Base-by-base conservation (phyloP, 2,329 filamentous ascomycete species). In the Aureobasidium sp. region DNA sequence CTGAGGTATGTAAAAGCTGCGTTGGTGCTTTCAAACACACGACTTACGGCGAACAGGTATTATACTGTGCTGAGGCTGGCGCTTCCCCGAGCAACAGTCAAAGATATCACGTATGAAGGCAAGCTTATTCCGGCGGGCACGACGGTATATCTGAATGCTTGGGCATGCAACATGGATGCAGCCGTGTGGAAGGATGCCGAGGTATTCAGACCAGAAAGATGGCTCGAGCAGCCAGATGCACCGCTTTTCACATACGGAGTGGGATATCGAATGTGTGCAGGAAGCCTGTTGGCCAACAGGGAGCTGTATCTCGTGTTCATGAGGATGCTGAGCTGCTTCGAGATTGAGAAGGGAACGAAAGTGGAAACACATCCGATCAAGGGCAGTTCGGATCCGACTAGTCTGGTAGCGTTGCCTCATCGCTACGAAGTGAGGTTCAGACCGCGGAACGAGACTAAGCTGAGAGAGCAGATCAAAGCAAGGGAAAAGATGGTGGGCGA, bases 181-280 rank as follows among this genome's bases (percentile, higher is more conserved):
- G 76, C 78, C 12, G 77, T 85, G n/a, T 86, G 82, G 82, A 70
- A 68, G 15, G 83, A 86, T 64, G 81, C 84, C 1, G 77, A 82
- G 37, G 76, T 74, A 6, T 86, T 87, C 73, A 78, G 82, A 11
- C 82, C 82, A 0, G 83, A 86, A 68, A 78, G 85, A 29, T 88
- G 84, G 84, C 72, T 85, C 12, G 82, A 85, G 69, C 79, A 84
- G 52, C 83, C 84, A 0, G 83, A 87, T 31, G 83, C 83, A 4
- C 84, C 84, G 0, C 71, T 87, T 14, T 87, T 87, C 70, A 85
- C 84, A 0, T 87, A 86, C 62, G 85, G 85, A 0, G 75, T 87
- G 11, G 85, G 85, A 1, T 87, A 86, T 65, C 80, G 85, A 42
- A 88, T 88, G 85, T 88, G 85, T 64, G 84, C 85, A 0, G 85